Evolutionary conservation across 129 eudicot species (phyloP), one percentile per base, ranked within the genome.

Genomic region (Lactuca saligna): DNA sequence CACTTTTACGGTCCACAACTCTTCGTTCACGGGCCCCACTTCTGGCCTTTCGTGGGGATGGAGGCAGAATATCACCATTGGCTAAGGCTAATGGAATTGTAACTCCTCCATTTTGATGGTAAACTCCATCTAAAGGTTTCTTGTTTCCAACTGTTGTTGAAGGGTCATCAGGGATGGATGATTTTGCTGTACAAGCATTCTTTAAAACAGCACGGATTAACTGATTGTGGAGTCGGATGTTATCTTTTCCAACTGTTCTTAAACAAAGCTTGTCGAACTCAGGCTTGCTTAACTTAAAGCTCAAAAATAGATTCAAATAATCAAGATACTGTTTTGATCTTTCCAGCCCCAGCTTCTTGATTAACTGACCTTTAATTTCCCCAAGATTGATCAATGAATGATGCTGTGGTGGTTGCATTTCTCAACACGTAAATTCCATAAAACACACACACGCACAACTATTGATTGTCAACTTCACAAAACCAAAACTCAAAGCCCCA

Each of bases 341-440:
- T 77, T 87, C 99, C 7, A 84, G 76, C 60, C 99, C 99, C 29
- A 94, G 77, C 72, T 82, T 89, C 79, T 84, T 83, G 46, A 80
- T 68, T 51, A 90, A 66, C 82, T 83, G 87, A 74, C 80, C 87
- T 83, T 85, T 94, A 71, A 90, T 35, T 68, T 87, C 97, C 54
- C 81, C 78, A 66, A 80, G 86, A 76, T 90, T 86, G 82, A 87
- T 83, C 81, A 94, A 79, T 59, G 87, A 76, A 77, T 74, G 90
- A 77, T 85, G 89, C 69, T 79, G 88, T 39, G 90, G 87, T 17
- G 99, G 93, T 70, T 87, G 97, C 99, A 94, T 94, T 76, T 82
- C 81, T 89, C 93, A 79, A 78, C 72, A 71, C 78, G 50, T 65
- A 74, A 82, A 35, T 41, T 79, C 90, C 86, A 75, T 82, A 80